A percentile compares a stretch with the other conserved stretches of the same genome.
These are phyloP conservation scores for Cyclotella baltica DNA, from an alignment of 108 stramenopile species.

Conservation along the genomic window DNA sequence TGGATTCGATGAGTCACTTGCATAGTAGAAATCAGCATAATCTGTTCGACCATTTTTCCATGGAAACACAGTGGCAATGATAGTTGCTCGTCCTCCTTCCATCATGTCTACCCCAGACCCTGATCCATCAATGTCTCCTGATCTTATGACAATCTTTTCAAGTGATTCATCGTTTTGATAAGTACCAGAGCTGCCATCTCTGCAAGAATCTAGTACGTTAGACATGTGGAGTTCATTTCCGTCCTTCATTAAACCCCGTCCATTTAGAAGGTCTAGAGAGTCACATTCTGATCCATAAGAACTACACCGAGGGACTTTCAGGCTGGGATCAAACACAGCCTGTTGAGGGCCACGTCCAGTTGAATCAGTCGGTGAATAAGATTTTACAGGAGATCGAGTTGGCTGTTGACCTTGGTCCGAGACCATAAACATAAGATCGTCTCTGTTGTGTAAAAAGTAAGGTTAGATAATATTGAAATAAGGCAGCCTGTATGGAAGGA, in stretches of 20 bases:
- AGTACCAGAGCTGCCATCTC: slow-evolving; percentile 24
- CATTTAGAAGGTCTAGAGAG: slow-evolving; percentile 15
- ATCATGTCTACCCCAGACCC: slow-evolving; percentile 10
- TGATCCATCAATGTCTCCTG: slow-evolving; percentile 3
- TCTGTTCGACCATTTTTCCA: slow-evolving; percentile 15
- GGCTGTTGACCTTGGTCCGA: neutral
- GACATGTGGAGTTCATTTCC: slow-evolving; percentile 18
- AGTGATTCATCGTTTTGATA: slow-evolving; percentile 20
- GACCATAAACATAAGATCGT: slow-evolving; percentile 4
- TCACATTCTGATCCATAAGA: slow-evolving; percentile 7
- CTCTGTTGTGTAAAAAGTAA: too few species aligned
- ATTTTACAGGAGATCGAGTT: neutral
- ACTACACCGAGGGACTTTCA: slow-evolving; percentile 5
- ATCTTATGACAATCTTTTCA: slow-evolving; percentile 17
- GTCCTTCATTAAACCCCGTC: neutral
- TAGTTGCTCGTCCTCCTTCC: slow-evolving; percentile 25
- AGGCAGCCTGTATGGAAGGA: too few species aligned
- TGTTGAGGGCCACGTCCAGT: neutral
- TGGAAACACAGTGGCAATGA: slow-evolving; percentile 24
- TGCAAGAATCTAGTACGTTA: slow-evolving; percentile 23
- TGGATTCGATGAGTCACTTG: slow-evolving; percentile 17
- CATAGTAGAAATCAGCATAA: slow-evolving; percentile 37
- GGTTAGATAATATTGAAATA: too few species aligned
- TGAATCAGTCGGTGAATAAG: neutral
- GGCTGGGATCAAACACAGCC: neutral